Evolutionary conservation across 192 early-diverging fungal species (phyloP).

Genomic region (Radiomyces spectabilis): DNA sequence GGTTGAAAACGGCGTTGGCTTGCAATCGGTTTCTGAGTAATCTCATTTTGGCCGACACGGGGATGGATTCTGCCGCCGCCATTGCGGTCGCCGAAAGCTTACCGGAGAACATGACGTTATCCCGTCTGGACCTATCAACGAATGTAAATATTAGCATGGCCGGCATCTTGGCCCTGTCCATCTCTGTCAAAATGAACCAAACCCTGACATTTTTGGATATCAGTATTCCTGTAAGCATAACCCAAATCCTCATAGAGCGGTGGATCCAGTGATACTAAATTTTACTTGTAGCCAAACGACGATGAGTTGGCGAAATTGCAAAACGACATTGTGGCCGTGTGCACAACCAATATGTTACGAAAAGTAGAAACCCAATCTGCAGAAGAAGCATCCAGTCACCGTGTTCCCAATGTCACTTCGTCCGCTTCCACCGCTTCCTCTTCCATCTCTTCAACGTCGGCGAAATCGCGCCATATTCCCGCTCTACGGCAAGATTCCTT

Average conservation of each 20-base stretch:
- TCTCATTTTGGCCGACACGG: conserved; percentile 11
- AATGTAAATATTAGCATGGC: conserved; percentile 72
- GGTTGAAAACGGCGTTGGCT: conserved; percentile 7
- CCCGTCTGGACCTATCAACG: conserved; percentile 63
- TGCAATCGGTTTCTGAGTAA: conserved; percentile 2
- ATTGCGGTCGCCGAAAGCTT: conserved; percentile 74
- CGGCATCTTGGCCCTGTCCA: conserved; percentile 74
- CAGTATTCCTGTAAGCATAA: conserved; percentile 28
- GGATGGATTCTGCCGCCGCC: conserved; percentile 30
- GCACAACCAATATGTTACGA: conserved; percentile 24
- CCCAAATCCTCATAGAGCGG: background rate
- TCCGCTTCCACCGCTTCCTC: no score
- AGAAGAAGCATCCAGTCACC: no score
- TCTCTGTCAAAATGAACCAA: conserved; percentile 73
- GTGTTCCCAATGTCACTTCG: no score
- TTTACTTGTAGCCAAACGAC: conserved; percentile 17
- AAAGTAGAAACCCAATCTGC: conserved; percentile 6
- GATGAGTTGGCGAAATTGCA: conserved; percentile 20
- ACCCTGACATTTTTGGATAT: conserved; percentile 67
- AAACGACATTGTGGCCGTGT: conserved; percentile 29
- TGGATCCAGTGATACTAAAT: background rate
- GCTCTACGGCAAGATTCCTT: no score
- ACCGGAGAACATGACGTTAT: conserved; percentile 58
- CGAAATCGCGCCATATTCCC: no score
- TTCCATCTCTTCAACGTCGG: no score